Evolutionary conservation across 495 filamentous ascomycete genomes (phyloP), one percentile per base, ranked within the genome.

Genomic region (Chaetomidium leptoderma): DNA sequence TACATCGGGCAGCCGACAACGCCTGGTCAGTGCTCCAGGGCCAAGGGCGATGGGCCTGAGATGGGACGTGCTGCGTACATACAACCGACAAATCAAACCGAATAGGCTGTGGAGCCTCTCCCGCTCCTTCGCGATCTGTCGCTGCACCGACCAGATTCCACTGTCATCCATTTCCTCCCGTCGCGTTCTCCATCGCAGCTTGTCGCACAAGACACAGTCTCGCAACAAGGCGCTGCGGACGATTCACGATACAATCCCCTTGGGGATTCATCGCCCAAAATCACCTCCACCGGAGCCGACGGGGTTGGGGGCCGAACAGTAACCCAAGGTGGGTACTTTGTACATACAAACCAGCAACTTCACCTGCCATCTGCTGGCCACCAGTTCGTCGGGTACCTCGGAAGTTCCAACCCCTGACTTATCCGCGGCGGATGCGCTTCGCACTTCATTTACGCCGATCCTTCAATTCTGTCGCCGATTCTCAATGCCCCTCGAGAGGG

Each of bases 21-120:
- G 14, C 43, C 24, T 46, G 43, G 43, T 46, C 43, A 46, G 43
- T 46, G 43, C 43, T 46, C 21, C 43, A 4, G 14, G 42, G 21
- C 2, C 39, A 23, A 9, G 16, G 8, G 3, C 40, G 11, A 21
- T 19, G 39, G 11, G n/a, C n/a, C n/a, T n/a, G n/a, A n/a, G n/a
- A n/a, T n/a, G n/a, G n/a, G n/a, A n/a, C n/a, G n/a, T n/a, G n/a
- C n/a, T n/a, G n/a, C n/a, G n/a, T n/a, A 17, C 36, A n/a, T 39
- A 39, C n/a, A 39, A 6, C 16, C 19, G 7, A n/a, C 36, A 17
- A 39, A 39, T 39, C 36, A 39, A 39, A 39, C 36, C 5, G 2
- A 39, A n/a, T 9, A 16, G 35, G 35, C 7, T 37, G 36, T 39
- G 36, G 36, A n/a, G 36, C 36, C 16, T 3, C n/a, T 39, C 36